A percentile compares a stretch with the other conserved stretches of the same genome.
Conservation (phyloP, 345 rosid species). For the Lepidium sativum region DNA sequence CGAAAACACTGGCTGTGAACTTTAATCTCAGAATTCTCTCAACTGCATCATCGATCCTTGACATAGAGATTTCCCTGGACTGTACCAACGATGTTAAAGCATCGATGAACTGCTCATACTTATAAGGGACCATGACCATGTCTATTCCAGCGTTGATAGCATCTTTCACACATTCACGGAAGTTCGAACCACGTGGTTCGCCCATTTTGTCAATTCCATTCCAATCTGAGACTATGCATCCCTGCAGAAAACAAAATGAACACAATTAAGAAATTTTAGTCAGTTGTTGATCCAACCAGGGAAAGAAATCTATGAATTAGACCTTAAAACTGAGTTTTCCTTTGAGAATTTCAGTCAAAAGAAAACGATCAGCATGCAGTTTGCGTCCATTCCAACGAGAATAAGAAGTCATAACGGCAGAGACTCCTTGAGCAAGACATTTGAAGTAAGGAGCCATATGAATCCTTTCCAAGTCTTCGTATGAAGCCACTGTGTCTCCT, state of each 20-base stretch:
- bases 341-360: conserved; percentile 63
- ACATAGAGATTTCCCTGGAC: conserved; percentile 50
- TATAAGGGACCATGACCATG: conserved; percentile 71
- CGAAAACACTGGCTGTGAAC: conserved; percentile 66
- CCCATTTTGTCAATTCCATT: conserved; percentile 52
- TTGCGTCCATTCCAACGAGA: conserved; percentile 71
- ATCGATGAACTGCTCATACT: conserved; percentile 36
- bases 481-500: conserved; percentile 53
- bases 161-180: conserved; percentile 38
- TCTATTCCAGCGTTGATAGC: conserved; percentile 76
- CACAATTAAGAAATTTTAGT: not conserved
- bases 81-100: conserved; percentile 42
- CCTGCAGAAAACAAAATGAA: conserved; percentile 37
- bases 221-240: conserved; percentile 73
- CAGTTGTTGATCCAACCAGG: not conserved
- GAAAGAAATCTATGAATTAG: not conserved
- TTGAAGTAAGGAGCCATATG: conserved; percentile 73
- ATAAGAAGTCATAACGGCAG: conserved; percentile 75
- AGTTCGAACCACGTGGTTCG: conserved; percentile 57
- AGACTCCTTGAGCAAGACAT: conserved; percentile 64
- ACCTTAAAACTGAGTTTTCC: conserved; percentile 70
- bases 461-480: conserved; percentile 57
- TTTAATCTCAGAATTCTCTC: conserved; percentile 73
- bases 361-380: conserved; percentile 57
- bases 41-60: conserved; percentile 72